Base-by-base conservation (phyloP, 208 protist species). In the Naegleria lovaniensis region DNA sequence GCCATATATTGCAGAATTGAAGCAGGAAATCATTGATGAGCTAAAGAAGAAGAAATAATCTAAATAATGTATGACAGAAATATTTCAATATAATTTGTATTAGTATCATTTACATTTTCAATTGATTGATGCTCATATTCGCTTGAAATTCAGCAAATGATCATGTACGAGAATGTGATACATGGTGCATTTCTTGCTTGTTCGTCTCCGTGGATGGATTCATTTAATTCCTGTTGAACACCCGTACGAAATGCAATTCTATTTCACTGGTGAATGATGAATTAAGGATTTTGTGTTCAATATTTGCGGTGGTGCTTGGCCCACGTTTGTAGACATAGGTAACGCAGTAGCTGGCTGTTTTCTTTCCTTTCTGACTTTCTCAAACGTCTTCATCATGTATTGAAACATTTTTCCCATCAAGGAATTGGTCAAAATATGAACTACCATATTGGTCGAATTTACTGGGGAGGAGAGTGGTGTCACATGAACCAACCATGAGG, bases 1-100 rank as follows among this genome's bases (percentile, higher is more conserved):
- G 40, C 93, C 95, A 48, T 40, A 85, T 43, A 85, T 39, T 88
- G 85, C 85, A 15, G 85, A 88, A 58, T 88, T 88, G 43, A 88
- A 48, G 6, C 85, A 88, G 58, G n/a, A n/a, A 25, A 38, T 58
- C 9, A 88, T 88, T 39, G 85, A 88, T 29, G 25, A 79, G n/a
- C 25, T 79, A 6, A 79, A 79, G 29, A 79, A 79, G 6, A 7
- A 29, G 43, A 48, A 48, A 48, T 48, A 48, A 48, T 48, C n/a
- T n/a, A n/a, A n/a, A n/a, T n/a, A n/a, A n/a, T n/a, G n/a, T n/a
- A n/a, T n/a, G n/a, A n/a, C n/a, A n/a, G n/a, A n/a, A n/a, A n/a
- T n/a, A n/a, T 75, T 75, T 29, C 13, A 75, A 75, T 16, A 48
- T 48, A 48, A 1, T 48, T 48, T 48, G 43, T 48, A 48, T 48